These are phyloP conservation scores for Pichia manshurica DNA, from an alignment of 805 yeast genomes.

Conservation along the genomic window DNA sequence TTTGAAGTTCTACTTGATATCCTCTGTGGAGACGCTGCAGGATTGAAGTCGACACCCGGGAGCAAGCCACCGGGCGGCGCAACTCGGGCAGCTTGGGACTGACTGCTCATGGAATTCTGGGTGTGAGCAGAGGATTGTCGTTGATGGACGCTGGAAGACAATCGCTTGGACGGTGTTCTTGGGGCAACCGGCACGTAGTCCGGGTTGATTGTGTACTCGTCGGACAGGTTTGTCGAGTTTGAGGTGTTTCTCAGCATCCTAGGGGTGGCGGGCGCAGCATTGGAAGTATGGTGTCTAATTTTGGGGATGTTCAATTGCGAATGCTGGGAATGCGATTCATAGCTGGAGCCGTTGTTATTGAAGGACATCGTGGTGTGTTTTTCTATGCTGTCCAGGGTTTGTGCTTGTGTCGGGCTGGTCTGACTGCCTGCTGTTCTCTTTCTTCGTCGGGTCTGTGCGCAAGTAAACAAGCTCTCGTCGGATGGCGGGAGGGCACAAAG, in stretches of 20 bases:
- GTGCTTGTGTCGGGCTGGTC: too few species aligned
- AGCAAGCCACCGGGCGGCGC: conserved; percentile 12
- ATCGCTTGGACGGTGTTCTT: conserved; percentile 20
- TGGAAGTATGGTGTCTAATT: conserved; percentile 16
- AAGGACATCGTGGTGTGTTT: background rate
- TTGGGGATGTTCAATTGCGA: conserved; percentile 12
- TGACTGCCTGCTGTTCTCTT: too few species aligned
- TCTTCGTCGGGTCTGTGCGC: too few species aligned
- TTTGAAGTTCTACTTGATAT: conserved; percentile 7
- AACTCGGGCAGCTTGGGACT: too few species aligned
- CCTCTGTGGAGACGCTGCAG: conserved; percentile 10
- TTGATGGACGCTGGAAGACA: conserved; percentile 15
- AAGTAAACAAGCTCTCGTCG: too few species aligned
- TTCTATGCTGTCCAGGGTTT: too few species aligned
- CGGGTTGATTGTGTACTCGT: conserved; percentile 22
- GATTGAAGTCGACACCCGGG: conserved; percentile 25
- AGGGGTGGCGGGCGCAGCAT: conserved; percentile 59
- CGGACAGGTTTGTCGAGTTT: conserved; percentile 20
- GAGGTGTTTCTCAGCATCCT: conserved; percentile 54
- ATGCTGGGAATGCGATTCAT: background rate
- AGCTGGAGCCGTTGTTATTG: too few species aligned
- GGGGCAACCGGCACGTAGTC: conserved; percentile 11
- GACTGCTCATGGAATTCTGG: conserved; percentile 4
- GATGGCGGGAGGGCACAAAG: too few species aligned
- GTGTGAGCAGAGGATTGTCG: conserved; percentile 13